Conservation (phyloP, 495 filamentous ascomycete species). For the Xylaria longipes region DNA sequence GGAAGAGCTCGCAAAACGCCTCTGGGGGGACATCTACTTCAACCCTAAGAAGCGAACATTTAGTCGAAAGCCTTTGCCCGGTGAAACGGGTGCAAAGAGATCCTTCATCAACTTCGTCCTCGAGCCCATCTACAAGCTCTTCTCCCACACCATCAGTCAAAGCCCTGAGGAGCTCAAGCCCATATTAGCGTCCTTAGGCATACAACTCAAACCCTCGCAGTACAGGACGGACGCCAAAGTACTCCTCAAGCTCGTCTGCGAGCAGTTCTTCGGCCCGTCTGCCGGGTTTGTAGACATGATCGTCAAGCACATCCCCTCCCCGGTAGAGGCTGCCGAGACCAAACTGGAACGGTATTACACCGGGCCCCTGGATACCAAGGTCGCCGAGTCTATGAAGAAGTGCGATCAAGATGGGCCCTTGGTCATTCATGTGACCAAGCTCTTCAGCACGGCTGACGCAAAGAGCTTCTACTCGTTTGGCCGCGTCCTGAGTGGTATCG, state of each 20-base stretch:
- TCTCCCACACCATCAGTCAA: conserved; percentile 93
- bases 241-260: conserved; percentile 86
- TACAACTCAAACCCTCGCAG: conserved; percentile 87
- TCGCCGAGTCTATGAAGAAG: conserved; percentile 76
- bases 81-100: conserved; percentile 78
- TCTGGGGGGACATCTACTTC: conserved; percentile 98
- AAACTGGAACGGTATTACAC: conserved; percentile 89
- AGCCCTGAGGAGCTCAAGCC: conserved; percentile 84
- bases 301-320: conserved; percentile 87
- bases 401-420: conserved; percentile 92
- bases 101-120: conserved; percentile 94
- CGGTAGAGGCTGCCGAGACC: conserved; percentile 75
- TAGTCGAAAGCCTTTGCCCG: conserved; percentile 73
- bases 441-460: conserved; percentile 88
- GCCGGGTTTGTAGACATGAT: conserved; percentile 96
- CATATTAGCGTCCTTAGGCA: conserved; percentile 80
- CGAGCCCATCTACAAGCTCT: conserved; percentile 97
- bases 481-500: conserved; percentile 92
- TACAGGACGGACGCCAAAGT: conserved; percentile 89
- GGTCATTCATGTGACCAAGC: conserved; percentile 88
- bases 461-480: conserved; percentile 88
- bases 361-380: conserved; percentile 87
- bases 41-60: conserved; percentile 90
- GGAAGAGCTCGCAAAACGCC: conserved; percentile 75
- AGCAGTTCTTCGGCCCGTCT: conserved; percentile 91